Percentiles rank a stretch among this genome's conserved stretches.
These are phyloP conservation scores for Nitzschia sp. DNA, from an alignment of 108 stramenopile species.

Conservation along the genomic window DNA sequence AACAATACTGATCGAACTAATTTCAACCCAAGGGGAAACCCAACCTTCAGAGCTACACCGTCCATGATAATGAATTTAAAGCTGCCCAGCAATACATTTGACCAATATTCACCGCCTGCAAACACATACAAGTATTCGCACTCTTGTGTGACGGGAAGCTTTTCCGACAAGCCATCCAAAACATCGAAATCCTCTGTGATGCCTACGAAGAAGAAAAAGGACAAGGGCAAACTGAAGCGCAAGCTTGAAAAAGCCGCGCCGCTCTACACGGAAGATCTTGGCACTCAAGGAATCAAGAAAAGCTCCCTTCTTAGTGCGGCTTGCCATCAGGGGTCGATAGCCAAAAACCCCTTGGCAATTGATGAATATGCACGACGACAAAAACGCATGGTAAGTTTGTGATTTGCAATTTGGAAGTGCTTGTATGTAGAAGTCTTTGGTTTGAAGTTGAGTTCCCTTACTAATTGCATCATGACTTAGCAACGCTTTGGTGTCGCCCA, in stretches of 20 bases:
- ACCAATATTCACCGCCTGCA: too few species aligned
- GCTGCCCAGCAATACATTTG: too few species aligned
- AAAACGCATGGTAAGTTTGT: conserved; percentile 34
- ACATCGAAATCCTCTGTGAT: background rate
- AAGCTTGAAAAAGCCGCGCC: conserved; percentile 17
- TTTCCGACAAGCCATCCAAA: conserved; percentile 1
- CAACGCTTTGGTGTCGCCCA: conserved; percentile 20
- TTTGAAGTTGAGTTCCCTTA: too few species aligned
- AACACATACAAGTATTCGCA: background rate
- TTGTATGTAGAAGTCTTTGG: too few species aligned
- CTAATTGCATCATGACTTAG: conserved; percentile 5
- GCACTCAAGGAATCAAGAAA: conserved; percentile 27
- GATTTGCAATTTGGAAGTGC: too few species aligned
- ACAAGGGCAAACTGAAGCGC: conserved; percentile 4
- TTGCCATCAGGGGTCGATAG: background rate
- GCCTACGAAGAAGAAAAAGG: conserved; percentile 6
- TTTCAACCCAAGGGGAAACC: too few species aligned
- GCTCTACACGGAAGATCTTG: conserved; percentile 36
- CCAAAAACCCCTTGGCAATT: background rate
- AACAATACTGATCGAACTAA: too few species aligned
- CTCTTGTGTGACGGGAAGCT: background rate
- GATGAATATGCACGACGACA: conserved; percentile 24
- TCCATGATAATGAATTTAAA: too few species aligned
- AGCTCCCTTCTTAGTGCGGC: background rate
- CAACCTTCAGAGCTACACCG: too few species aligned